Evolutionary conservation across 176 grass and related monocot genomes (phyloP).

Genomic region (Juncus effusus): DNA sequence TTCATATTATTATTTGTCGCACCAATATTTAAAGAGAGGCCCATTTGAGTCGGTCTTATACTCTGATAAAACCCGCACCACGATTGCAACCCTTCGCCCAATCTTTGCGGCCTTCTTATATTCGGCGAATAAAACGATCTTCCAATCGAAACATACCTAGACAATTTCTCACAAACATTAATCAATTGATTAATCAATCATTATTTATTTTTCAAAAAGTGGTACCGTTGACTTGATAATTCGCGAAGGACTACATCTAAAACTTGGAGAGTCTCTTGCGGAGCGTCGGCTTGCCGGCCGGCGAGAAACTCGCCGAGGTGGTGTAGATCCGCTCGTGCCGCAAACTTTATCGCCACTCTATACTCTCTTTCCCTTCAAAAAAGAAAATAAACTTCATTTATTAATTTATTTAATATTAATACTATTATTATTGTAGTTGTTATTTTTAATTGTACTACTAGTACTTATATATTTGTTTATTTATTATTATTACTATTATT

Average conservation of each 20-base stretch:
- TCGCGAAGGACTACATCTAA: slow-evolving; percentile 93
- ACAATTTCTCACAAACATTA: background rate
- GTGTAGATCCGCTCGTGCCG: slow-evolving; percentile 82
- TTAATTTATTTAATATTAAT: background rate
- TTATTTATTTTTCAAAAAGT: too few species aligned
- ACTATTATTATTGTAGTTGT: too few species aligned
- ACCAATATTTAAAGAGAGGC: slow-evolving; percentile 88
- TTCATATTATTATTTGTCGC: slow-evolving; percentile 14
- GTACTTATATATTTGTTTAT: too few species aligned
- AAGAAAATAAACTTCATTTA: background rate
- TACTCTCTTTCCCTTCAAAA: slow-evolving; percentile 79
- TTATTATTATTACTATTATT: too few species aligned
- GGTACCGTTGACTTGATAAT: slow-evolving; percentile 79
- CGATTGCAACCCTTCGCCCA: slow-evolving; percentile 79
- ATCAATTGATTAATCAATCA: slow-evolving; percentile 18
- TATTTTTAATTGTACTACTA: too few species aligned
- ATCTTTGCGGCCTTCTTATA: slow-evolving; percentile 78
- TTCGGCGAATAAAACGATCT: slow-evolving; percentile 93
- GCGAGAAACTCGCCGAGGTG: slow-evolving; percentile 85
- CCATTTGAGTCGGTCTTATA: slow-evolving; percentile 89
- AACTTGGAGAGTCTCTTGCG: slow-evolving; percentile 86
- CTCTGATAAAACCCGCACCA: slow-evolving; percentile 97
- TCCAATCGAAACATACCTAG: slow-evolving; percentile 70
- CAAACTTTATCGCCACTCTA: slow-evolving; percentile 87
- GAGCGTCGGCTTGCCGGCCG: slow-evolving; percentile 73